A percentile compares a stretch with the other conserved stretches of the same genome.
These are phyloP conservation scores for Aspergillus egyptiacus DNA, from an alignment of 495 filamentous ascomycete genomes.

Conservation along the genomic window DNA sequence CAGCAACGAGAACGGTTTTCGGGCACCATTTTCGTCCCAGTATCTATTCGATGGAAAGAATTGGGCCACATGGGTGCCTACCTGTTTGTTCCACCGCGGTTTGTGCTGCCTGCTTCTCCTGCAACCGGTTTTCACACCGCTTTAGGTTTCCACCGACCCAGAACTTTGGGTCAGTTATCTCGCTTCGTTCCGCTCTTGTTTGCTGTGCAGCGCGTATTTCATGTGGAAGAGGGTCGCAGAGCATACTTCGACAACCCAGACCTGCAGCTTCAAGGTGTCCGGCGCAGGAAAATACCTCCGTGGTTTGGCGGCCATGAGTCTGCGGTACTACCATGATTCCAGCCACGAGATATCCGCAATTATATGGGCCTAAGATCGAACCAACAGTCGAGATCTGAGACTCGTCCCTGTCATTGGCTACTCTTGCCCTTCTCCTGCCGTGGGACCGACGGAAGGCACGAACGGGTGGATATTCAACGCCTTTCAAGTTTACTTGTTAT, in stretches of 20 bases:
- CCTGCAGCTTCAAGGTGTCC: background rate
- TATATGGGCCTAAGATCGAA: slow-evolving; percentile 1
- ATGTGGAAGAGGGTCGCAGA: slow-evolving; percentile 11
- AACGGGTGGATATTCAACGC: slow-evolving; percentile 4
- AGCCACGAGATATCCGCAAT: slow-evolving; percentile 3
- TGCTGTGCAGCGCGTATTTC: slow-evolving; percentile 9
- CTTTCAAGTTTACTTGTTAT: background rate
- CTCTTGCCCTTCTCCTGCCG: background rate
- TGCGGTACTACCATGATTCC: slow-evolving; percentile 3
- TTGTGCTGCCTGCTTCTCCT: background rate
- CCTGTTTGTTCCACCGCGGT: background rate
- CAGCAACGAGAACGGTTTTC: slow-evolving; percentile 3
- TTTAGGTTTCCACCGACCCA: slow-evolving; percentile 24
- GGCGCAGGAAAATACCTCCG: background rate
- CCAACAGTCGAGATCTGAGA: slow-evolving; percentile 7
- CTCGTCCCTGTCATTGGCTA: slow-evolving; percentile 7
- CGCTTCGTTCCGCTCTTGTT: slow-evolving; percentile 10
- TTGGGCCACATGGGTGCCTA: background rate
- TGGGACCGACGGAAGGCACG: background rate
- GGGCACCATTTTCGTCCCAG: background rate
- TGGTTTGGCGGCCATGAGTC: background rate
- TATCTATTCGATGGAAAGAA: background rate
- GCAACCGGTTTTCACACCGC: slow-evolving; percentile 19
- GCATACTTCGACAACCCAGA: slow-evolving; percentile 5
- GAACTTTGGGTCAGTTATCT: slow-evolving; percentile 20